These are phyloP conservation scores for Talaromyces sp. DNA, from an alignment of 2,329 filamentous ascomycete genomes.

Conservation along the genomic window DNA sequence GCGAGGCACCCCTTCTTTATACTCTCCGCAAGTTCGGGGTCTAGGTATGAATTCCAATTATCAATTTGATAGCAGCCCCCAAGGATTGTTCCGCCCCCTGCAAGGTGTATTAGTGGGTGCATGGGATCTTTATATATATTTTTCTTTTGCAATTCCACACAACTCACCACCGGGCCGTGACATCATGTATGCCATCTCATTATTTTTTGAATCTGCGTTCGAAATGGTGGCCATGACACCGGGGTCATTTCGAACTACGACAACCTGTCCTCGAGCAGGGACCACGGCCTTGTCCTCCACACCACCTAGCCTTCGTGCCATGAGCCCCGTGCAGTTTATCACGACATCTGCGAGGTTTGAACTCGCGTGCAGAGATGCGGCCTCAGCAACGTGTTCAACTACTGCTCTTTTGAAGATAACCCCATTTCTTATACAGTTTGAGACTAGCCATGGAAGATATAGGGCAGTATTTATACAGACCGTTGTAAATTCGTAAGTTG, in stretches of 20 bases:
- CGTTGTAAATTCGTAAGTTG: conserved; percentile 71
- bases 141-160: background rate
- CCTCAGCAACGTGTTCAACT: conserved; percentile 68
- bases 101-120: background rate
- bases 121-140: background rate
- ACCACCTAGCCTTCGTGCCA: conserved; percentile 70
- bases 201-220: conserved; percentile 66
- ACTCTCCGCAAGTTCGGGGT: conserved; percentile 70
- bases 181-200: conserved; percentile 79
- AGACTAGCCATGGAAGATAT: conserved; percentile 80
- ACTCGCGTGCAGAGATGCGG: conserved; percentile 53
- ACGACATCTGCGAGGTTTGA: conserved; percentile 57
- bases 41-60: conserved; percentile 73
- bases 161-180: conserved; percentile 53
- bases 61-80: conserved; percentile 80
- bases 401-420: conserved; percentile 61
- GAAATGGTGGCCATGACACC: conserved; percentile 65
- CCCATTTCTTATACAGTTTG: conserved; percentile 70
- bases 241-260: conserved; percentile 74
- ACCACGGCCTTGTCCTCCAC: conserved; percentile 69
- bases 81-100: conserved; percentile 69
- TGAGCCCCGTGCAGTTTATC: conserved; percentile 80
- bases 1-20: conserved; percentile 68
- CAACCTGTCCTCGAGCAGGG: conserved; percentile 76
- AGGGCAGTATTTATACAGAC: conserved; percentile 88